Conservation (phyloP, 2,329 filamentous ascomycete species). For the Emydomyces testavorans region DNA sequence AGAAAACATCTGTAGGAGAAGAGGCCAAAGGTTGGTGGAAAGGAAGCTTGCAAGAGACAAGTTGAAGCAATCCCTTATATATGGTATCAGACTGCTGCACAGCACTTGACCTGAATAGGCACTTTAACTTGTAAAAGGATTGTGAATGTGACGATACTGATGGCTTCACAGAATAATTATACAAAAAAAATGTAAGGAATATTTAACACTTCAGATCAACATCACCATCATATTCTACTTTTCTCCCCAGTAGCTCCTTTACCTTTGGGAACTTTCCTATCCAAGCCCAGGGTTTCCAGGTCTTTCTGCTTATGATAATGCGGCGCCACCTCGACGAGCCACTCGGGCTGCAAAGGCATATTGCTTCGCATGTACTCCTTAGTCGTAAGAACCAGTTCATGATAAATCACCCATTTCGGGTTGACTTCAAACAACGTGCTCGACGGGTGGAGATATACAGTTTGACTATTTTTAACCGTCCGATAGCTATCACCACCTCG, state of each 20-base stretch:
- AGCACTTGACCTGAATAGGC: too few relatives aligned
- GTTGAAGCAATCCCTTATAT: too few relatives aligned
- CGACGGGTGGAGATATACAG: slow-evolving; percentile 83
- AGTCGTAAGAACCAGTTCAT: slow-evolving; percentile 76
- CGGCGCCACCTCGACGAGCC: slow-evolving; percentile 80
- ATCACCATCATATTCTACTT: slow-evolving; percentile 24
- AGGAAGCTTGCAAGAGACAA: too few relatives aligned
- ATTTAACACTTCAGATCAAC: neutral
- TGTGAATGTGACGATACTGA: too few relatives aligned
- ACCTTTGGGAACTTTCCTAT: slow-evolving; percentile 61
- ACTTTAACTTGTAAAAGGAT: too few relatives aligned
- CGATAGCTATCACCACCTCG: slow-evolving; percentile 77
- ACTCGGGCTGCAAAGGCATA: slow-evolving; percentile 71
- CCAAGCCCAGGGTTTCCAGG: slow-evolving; percentile 63
- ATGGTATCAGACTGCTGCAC: too few relatives aligned
- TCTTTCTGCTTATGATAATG: slow-evolving; percentile 93
- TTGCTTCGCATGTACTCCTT: slow-evolving; percentile 90
- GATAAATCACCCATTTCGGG: slow-evolving; percentile 80
- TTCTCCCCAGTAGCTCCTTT: slow-evolving; percentile 36
- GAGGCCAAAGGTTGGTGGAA: too few relatives aligned
- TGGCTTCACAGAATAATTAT: too few relatives aligned
- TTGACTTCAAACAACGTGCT: slow-evolving; percentile 67
- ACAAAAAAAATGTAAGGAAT: too few relatives aligned
- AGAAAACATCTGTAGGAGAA: too few relatives aligned
- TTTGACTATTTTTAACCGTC: slow-evolving; percentile 80